Base-by-base conservation (phyloP, 1,139 yeast species). In the Saccharomyces hybrid region DNA sequence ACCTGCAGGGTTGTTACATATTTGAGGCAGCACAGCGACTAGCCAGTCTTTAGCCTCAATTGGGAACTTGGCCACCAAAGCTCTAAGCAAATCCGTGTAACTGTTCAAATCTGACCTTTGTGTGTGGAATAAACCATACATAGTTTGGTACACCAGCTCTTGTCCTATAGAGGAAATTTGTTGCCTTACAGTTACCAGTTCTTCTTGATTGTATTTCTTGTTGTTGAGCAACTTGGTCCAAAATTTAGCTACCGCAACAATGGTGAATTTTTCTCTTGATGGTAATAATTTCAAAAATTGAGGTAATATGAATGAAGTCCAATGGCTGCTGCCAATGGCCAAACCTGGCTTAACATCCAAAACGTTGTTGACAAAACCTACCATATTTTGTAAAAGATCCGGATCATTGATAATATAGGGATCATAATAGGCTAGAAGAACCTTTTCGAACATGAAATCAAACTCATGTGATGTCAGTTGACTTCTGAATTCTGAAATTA, bases 231-330 rank as follows among this genome's bases (percentile, higher is more conserved):
- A 67, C 31, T 76, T 74, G 2, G 75, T 73, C 95, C 95, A 88
- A 62, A 88, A 88, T 58, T 79, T 78, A 54, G 81, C 75, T 0
- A 81, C 75, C 0, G 89, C 76, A 58, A 81, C 80, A 48, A 88
- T 71, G 2, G 88, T 80, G 62, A 85, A 82, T 53, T 85, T 76
- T 66, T 88, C 96, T 52, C 78, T 77, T 0, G 83, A 77, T 7
- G 71, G 64, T 47, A 88, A 71, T 12, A 80, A 75, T 5, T 73
- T 68, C 3, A 84, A 53, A 47, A 68, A 64, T 42, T 69, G 68
- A 19, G 72, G 71, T 26, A 83, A 51, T 11, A 82, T 62, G 12
- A 73, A 71, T 49, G 58, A 49, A 12, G 59, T 51, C 67, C 78
- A 74, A 1, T 66, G 58, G 3, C 62, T 58, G n/a, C 74, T 65